Evolutionary conservation across 164 flowering plant species (phyloP), one percentile per base, ranked within the genome.

Genomic region (Liquidambar formosana): DNA sequence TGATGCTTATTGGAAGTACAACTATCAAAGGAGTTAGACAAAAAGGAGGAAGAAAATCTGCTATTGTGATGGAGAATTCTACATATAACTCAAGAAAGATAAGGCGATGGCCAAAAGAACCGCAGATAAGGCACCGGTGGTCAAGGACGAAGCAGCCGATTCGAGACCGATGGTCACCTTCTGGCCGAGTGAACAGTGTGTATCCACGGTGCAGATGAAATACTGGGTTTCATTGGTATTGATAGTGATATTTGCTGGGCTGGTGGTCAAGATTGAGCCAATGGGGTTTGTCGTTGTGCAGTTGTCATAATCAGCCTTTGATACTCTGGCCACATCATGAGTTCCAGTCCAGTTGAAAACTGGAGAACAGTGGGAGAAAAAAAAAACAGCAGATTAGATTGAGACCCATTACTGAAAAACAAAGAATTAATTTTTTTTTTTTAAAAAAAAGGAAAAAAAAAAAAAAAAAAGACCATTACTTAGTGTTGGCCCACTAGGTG

Each of bases 151-250:
- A 16, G 61, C 57, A 0, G 64, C 8, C 21, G 51, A 49, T 23
- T 23, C 65, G 57, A 54, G n/a, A n/a, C n/a, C 49, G 74, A 77
- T 27, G 3, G 68, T 21, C 2, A 80, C 38, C 73, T 75, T 75
- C 61, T 52, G 74, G 52, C 75, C 77, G 2, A 10, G 54, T 4
- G 41, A 9, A 52, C 83, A 75, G 68, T 80, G 80, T 8, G 52
- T 0, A 19, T 28, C 63, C 5, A 63, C 33, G 22, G 75, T 73
- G 71, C 73, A 77, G 56, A 77, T 67, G 71, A 70, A 75, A 73
- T 56, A 75, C 43, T 48, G 63, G 16, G 73, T 38, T 0, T 65
- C 70, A 18, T 60, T 61, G 11, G 67, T 6, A 58, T 56, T 45
- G 18, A 70, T 57, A 19, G 59, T 48, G 43, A 53, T 14, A 43